A percentile compares a stretch with the other conserved stretches of the same genome.
Evolutionary conservation across 768 basidiomycete genomes (phyloP).

Genomic region (Lactarius evosmus): DNA sequence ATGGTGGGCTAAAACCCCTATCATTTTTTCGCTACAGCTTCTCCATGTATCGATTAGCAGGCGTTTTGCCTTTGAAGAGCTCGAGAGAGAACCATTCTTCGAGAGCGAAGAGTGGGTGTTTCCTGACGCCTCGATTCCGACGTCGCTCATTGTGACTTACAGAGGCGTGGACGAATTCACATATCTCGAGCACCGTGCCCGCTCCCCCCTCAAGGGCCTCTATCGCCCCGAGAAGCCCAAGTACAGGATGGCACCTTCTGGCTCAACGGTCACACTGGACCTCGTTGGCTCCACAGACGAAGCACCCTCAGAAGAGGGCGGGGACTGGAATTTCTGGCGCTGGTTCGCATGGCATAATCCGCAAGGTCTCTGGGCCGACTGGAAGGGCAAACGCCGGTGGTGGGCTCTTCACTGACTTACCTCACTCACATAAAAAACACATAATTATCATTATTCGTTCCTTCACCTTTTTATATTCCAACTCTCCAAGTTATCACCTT

Average conservation of each 20-base stretch:
- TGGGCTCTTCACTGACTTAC: slow-evolving; percentile 18
- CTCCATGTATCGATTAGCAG: slow-evolving; percentile 21
- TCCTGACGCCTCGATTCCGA: neutral
- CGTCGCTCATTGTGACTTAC: neutral
- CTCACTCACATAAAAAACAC: neutral
- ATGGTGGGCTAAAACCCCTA: neutral
- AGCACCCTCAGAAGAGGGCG: slow-evolving; percentile 1
- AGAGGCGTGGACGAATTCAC: slow-evolving; percentile 25
- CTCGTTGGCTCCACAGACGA: slow-evolving; percentile 24
- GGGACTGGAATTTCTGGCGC: slow-evolving; percentile 24
- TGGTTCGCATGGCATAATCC: slow-evolving; percentile 29
- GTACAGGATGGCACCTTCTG: slow-evolving; percentile 17
- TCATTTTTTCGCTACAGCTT: slow-evolving; percentile 8
- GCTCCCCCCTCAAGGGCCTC: slow-evolving; percentile 13
- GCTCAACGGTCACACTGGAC: slow-evolving; percentile 15
- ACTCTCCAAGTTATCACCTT: neutral
- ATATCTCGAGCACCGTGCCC: slow-evolving; percentile 23
- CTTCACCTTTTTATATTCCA: neutral
- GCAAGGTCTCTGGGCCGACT: slow-evolving; percentile 26
- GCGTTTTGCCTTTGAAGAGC: slow-evolving; percentile 26
- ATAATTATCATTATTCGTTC: slow-evolving; percentile 19
- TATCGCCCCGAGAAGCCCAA: slow-evolving; percentile 27
- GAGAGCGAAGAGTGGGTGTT: slow-evolving; percentile 22
- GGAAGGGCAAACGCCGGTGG: slow-evolving; percentile 23
- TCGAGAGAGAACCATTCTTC: slow-evolving; percentile 25